A percentile compares a stretch with the other conserved stretches of the same genome.
Evolutionary conservation across 345 rosid species (phyloP).

Genomic region (Hibiscus tridactylites): DNA sequence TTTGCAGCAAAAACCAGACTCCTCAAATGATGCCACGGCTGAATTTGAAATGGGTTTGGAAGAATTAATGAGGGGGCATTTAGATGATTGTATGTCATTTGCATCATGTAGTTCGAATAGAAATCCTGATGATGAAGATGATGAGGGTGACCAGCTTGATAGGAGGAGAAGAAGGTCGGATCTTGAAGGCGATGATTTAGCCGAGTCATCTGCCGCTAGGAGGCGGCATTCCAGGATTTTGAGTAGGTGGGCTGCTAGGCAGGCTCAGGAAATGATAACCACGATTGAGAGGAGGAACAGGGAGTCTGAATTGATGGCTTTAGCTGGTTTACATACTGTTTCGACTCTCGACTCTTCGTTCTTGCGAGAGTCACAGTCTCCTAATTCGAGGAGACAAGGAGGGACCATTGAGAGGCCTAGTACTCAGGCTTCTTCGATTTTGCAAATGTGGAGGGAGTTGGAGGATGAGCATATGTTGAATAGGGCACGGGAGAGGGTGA

Average conservation of each 20-base stretch:
- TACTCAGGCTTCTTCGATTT: conserved; percentile 76
- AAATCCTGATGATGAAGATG: conserved; percentile 59
- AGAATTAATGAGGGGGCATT: conserved; percentile 80
- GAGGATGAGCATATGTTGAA: conserved; percentile 91
- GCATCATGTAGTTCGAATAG: conserved; percentile 76
- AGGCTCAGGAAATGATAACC: conserved; percentile 98
- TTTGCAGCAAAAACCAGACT: conserved; percentile 69
- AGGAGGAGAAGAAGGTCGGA: conserved; percentile 86
- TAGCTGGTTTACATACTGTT: conserved; percentile 92
- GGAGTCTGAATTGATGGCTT: conserved; percentile 92
- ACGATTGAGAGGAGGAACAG: conserved; percentile 96
- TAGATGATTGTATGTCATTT: conserved; percentile 82
- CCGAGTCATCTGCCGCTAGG: conserved; percentile 90
- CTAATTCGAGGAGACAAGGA: conserved; percentile 73
- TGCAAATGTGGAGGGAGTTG: conserved; percentile 99
- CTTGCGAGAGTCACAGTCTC: conserved; percentile 78
- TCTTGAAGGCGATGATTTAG: conserved; percentile 79
- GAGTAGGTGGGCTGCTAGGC: conserved; percentile 95
- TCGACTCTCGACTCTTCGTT: conserved; percentile 95
- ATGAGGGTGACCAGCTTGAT: conserved; percentile 74
- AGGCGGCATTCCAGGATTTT: conserved; percentile 76
- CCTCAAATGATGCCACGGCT: conserved; percentile 42
- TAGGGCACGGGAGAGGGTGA: conserved; percentile 76
- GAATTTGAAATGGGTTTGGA: conserved; percentile 81
- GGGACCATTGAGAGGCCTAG: conserved; percentile 62